Percentiles rank a stretch among this genome's conserved stretches.
These are phyloP conservation scores for Psilocybe cubensis DNA, from an alignment of 768 basidiomycete species.

Conservation along the genomic window DNA sequence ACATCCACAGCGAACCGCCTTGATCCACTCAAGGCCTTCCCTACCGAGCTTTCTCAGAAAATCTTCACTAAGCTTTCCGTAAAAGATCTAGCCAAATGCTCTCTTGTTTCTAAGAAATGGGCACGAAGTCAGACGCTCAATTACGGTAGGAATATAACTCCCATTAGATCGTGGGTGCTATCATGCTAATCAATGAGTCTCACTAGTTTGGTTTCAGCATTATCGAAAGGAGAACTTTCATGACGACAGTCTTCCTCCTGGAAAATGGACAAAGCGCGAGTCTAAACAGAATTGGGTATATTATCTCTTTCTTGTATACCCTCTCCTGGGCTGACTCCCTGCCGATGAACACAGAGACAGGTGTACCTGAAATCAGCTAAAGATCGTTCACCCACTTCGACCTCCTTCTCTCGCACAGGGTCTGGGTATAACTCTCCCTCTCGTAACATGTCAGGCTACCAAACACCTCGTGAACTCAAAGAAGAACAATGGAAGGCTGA, in stretches of 20 bases:
- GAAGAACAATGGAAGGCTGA: constrained; percentile 76
- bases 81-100: constrained; percentile 73
- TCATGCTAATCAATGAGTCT: not conserved
- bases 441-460: constrained; percentile 57
- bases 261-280: constrained; percentile 92
- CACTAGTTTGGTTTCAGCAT: constrained; percentile 92
- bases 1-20: constrained; percentile 41
- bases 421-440: constrained; percentile 56
- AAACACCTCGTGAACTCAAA: constrained; percentile 77
- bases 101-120: constrained; percentile 87
- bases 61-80: constrained; percentile 70
- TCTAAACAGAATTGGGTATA: constrained; percentile 92
- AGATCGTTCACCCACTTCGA: constrained; percentile 42
- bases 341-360: constrained; percentile 48
- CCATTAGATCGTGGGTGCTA: constrained; percentile 1
- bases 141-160: constrained; percentile 59
- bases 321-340: constrained; percentile 7
- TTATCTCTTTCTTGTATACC: constrained; percentile 17
- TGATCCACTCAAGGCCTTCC: constrained; percentile 73
- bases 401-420: constrained; percentile 34
- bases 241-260: constrained; percentile 74
- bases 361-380: constrained; percentile 46
- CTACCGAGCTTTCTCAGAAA: constrained; percentile 80
- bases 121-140: constrained; percentile 87
- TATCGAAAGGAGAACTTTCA: constrained; percentile 89